Conservation (phyloP, 2,329 filamentous ascomycete species). For the Neonectria neomacrospora region DNA sequence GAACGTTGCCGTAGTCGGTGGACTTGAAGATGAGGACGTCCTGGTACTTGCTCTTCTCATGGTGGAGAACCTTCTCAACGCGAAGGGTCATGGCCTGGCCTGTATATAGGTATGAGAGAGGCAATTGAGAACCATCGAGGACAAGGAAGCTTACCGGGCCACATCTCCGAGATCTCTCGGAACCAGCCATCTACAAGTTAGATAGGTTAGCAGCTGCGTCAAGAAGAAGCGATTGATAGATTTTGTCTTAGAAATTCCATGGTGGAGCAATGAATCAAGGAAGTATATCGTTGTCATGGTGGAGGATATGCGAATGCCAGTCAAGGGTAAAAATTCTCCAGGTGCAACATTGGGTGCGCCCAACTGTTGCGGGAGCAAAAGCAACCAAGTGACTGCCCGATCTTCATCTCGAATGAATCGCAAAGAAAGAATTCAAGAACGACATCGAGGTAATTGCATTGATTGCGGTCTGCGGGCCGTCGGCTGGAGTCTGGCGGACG, state of each 20-base stretch:
- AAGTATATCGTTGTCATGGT: conserved; percentile 8
- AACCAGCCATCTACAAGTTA: conserved; percentile 92
- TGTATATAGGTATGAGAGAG: conserved; percentile 39
- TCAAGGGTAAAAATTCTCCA: conserved; percentile 11
- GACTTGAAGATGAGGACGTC: conserved; percentile 99
- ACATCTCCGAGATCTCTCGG: conserved; percentile 98
- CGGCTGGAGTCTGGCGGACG: conserved; percentile 1
- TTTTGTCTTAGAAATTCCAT: neutral
- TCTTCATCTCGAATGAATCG: neutral
- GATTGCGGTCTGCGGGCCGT: neutral
- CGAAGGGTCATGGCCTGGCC: conserved; percentile 98
- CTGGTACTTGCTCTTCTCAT: conserved; percentile 99
- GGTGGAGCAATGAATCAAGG: neutral
- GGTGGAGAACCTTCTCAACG: conserved; percentile 97
- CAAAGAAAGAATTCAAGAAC: neutral
- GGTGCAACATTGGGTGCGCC: conserved; percentile 1
- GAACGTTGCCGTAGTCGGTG: conserved; percentile 93
- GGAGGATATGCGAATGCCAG: conserved; percentile 3
- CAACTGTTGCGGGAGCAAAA: neutral
- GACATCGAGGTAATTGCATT: neutral
- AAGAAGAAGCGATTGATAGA: neutral
- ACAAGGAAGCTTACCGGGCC: conserved; percentile 70
- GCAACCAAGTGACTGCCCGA: neutral
- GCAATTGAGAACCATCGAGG: neutral
- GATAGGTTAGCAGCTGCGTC: conserved; percentile 25